Evolutionary conservation across 164 flowering plant genomes (phyloP), one percentile per base, ranked within the genome.

Genomic region (Malania oleifera): DNA sequence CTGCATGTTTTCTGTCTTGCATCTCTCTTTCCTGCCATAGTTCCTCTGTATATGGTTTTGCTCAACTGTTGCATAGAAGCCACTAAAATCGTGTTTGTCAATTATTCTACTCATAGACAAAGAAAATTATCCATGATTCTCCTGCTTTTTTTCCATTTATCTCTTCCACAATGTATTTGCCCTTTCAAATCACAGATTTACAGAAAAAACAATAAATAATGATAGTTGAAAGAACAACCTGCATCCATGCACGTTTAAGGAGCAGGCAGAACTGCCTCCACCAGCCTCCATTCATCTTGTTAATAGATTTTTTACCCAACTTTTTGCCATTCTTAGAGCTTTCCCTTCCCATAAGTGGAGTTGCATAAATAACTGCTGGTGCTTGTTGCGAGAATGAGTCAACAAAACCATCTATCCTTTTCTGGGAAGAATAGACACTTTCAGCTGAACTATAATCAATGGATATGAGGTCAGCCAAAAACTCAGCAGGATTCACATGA

Each of bases 241-340:
- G 99, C 97, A 93, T 83, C 97, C 99, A 93, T 55, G 99, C 99
- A 54, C 99, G 96, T 66, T 66, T 88, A 37, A 93, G 87, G 54
- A 93, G 96, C 76, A 90, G 67, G 67, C 71, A 60, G 75, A 93
- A 93, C 65, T 90, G 96, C 73, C 76, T 83, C 92, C 92, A 90
- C 97, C 97, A 93, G 35, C 81, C 81, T 49, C 77, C 77, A 72
- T 81, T 88, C 61, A 37, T 78, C 68, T 75, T 74, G 35, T 59
- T 62, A 29, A 37, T 47, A 59, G 68, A 47, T 59, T 61, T 82
- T 67, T 65, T 71, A n/a, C 57, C 57, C 19, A 66, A 38, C 31
- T 25, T 78, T 45, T 38, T 52, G 13, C 56, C 37, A 23, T 44
- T 59, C 43, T 65, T 70, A 8, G 47, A 62, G 54, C 49, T 62